These are phyloP conservation scores for Citrus unshiu DNA, from an alignment of 345 rosid species.

Conservation along the genomic window DNA sequence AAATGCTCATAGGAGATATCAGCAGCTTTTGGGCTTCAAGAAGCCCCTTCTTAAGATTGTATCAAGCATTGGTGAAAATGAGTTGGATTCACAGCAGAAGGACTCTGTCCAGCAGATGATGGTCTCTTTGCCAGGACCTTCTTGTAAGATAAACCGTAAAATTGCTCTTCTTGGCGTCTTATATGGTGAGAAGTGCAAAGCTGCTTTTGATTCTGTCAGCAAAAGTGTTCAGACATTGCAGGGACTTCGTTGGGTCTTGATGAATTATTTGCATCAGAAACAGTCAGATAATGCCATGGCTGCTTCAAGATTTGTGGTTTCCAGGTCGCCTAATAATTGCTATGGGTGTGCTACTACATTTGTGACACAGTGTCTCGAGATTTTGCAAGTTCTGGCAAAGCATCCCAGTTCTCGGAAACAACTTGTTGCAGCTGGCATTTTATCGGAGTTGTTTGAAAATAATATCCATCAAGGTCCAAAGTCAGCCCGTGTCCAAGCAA, in stretches of 20 bases:
- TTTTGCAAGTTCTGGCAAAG: conserved; percentile 80
- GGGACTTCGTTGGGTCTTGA: conserved; percentile 93
- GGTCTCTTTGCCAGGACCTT: conserved; percentile 97
- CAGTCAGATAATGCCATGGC: conserved; percentile 55
- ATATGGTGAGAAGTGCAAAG: conserved; percentile 99
- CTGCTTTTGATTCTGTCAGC: conserved; percentile 99
- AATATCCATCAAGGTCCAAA: conserved; percentile 98
- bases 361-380: conserved; percentile 91
- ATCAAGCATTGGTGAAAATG: conserved; percentile 96
- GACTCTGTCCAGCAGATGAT: conserved; percentile 99
- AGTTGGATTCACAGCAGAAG: conserved; percentile 98
- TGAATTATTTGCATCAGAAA: conserved; percentile 95
- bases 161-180: conserved; percentile 97
- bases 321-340: conserved; percentile 89
- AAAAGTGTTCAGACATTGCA: conserved; percentile 99
- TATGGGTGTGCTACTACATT: conserved; percentile 96
- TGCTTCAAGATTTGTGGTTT: conserved; percentile 75
- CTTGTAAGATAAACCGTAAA: conserved; percentile 96
- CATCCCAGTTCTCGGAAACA: conserved; percentile 77
- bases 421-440: conserved; percentile 85
- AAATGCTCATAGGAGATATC: conserved; percentile 99
- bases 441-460: conserved; percentile 89
- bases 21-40: conserved; percentile 97
- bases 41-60: conserved; percentile 98
- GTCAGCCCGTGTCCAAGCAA: conserved; percentile 86